A percentile compares a stretch with the other conserved stretches of the same genome.
Evolutionary conservation across 2,329 filamentous ascomycete species (phyloP).

Genomic region (Aureobasidium sp.): DNA sequence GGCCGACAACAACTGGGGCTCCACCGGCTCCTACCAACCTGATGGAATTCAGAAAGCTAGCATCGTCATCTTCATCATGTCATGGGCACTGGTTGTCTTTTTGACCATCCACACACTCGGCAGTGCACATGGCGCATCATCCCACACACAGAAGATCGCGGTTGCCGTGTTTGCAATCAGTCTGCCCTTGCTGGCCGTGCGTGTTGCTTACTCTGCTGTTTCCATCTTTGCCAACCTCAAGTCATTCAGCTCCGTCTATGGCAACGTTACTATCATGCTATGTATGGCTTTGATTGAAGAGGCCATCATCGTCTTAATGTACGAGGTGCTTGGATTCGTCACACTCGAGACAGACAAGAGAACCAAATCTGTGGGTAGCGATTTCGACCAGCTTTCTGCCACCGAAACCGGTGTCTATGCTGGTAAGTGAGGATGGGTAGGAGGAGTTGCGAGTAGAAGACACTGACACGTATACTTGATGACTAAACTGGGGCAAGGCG

Average conservation of each 20-base stretch:
- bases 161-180: conserved; percentile 18
- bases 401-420: background rate
- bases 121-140: conserved; percentile 5
- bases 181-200: conserved; percentile 24
- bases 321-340: background rate
- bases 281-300: conserved; percentile 10
- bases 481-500: background rate
- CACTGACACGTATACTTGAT: background rate
- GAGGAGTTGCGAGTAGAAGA: background rate
- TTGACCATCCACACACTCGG: conserved; percentile 9
- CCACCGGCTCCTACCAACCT: conserved; percentile 14
- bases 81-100: conserved; percentile 15
- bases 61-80: conserved; percentile 14
- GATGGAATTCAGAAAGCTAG: conserved; percentile 16
- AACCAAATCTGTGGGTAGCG: background rate
- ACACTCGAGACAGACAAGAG: background rate
- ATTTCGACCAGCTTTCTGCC: background rate
- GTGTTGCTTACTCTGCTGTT: conserved; percentile 26
- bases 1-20: background rate
- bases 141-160: conserved; percentile 14
- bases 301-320: background rate
- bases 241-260: conserved; percentile 10
- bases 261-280: conserved; percentile 1
- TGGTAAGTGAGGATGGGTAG: background rate
- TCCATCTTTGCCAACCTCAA: conserved; percentile 16